These are phyloP conservation scores for Sedum album DNA, from an alignment of 164 flowering plant genomes.

Conservation along the genomic window DNA sequence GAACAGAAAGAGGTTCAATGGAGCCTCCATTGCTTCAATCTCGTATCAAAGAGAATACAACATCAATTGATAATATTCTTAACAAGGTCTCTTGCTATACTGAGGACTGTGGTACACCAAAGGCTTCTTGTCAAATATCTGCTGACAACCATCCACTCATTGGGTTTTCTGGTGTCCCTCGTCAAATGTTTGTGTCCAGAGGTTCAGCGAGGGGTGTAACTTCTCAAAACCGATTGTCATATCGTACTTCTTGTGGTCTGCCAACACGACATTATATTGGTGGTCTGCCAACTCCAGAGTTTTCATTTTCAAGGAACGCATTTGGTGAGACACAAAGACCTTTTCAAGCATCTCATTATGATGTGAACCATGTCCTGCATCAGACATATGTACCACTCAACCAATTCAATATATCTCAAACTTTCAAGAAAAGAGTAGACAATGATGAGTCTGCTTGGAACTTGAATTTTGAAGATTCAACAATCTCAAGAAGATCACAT, in stretches of 20 bases:
- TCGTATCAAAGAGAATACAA: background rate
- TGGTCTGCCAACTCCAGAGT: background rate
- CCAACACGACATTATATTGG: background rate
- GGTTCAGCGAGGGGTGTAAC: background rate
- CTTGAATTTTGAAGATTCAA: slow-evolving; percentile 18
- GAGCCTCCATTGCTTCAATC: background rate
- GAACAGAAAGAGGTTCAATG: background rate
- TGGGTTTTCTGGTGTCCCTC: background rate
- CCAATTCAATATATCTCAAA: background rate
- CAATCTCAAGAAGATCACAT: slow-evolving; percentile 13
- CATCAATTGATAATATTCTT: background rate
- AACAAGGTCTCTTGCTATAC: background rate
- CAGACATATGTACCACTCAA: background rate
- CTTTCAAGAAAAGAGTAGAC: slow-evolving; percentile 18
- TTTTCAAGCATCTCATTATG: background rate
- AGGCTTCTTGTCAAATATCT: background rate
- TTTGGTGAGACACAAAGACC: background rate
- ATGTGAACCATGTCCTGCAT: background rate
- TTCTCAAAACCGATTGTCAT: background rate
- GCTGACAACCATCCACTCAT: background rate
- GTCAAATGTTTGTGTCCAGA: background rate
- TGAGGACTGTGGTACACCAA: background rate
- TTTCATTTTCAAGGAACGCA: background rate
- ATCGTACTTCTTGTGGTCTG: background rate
- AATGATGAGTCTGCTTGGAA: slow-evolving; percentile 21